Evolutionary conservation across 129 eudicot genomes (phyloP), one percentile per base, ranked within the genome.

Genomic region (Pseudognaphalium luteoalbum): DNA sequence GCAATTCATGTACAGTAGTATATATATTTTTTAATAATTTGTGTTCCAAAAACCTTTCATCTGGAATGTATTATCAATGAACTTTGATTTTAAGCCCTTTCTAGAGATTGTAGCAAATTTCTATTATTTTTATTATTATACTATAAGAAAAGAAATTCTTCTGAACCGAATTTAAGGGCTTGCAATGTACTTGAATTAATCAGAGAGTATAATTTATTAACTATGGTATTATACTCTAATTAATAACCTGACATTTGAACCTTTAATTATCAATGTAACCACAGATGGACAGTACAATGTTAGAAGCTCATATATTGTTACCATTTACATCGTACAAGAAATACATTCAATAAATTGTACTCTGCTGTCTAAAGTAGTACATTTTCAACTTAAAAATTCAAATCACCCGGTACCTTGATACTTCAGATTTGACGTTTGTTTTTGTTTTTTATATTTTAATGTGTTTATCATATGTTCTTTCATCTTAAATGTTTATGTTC

Each of bases 331-430:
- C 54, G 84, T 80, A 80, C 84, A 74, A 74, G 75, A 41, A 68
- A 74, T 30, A 57, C 84, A 80, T 68, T 80, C 65, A 80, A 80
- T 68, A 67, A 68, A 44, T 35, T 74, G 84, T 80, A 80, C 84
- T 59, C 64, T 58, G 41, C 76, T 80, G 76, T 74, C 71, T 58
- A 74, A 58, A 33, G 8, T 21, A 58, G 80, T 80, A 80, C 71
- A 22, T 37, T 20, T 74, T 57, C 14, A 74, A 56, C 79, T 32
- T 14, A 32, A 80, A 74, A 66, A 37, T 80, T 80, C 32, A 73
- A 66, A 73, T 68, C 33, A 71, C 10, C 25, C 29, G 35, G 84
- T 80, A 80, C 84, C 66, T 80, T 67, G 56, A 58, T 41, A 44
- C 11, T 73, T 73, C 74, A 57, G 79, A 80, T 66, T 80, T 66